A percentile compares a stretch with the other conserved stretches of the same genome.
Evolutionary conservation across 108 stramenopile genomes (phyloP).

Genomic region (Nitzschia sp.): DNA sequence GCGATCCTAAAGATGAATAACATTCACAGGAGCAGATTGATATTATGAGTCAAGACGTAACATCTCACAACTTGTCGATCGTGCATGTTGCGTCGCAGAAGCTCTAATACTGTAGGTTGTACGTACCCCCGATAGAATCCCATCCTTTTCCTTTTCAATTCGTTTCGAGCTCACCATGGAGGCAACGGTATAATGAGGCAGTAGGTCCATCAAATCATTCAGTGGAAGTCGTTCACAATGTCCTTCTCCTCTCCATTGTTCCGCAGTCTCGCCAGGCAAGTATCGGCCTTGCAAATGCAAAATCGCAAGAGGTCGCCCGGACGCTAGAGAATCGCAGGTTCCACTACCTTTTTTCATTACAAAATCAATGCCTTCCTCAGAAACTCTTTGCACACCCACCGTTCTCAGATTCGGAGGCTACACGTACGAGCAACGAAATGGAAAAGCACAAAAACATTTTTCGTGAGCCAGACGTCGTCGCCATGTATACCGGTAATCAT

Average conservation of each 20-base stretch:
- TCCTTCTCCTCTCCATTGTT: constrained; percentile 62
- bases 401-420: constrained; percentile 57
- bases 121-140: constrained; percentile 20
- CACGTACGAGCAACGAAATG: not conserved
- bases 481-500: too few relatives aligned
- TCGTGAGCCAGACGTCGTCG: too few relatives aligned
- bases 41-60: too few relatives aligned
- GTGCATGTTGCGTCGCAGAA: too few relatives aligned
- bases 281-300: constrained; percentile 49
- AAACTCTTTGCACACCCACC: constrained; percentile 51
- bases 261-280: constrained; percentile 47
- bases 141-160: constrained; percentile 25
- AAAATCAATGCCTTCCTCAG: constrained; percentile 54
- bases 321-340: constrained; percentile 5
- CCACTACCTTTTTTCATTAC: constrained; percentile 39
- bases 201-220: constrained; percentile 27
- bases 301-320: constrained; percentile 29
- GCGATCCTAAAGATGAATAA: constrained; percentile 16
- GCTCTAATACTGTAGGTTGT: not conserved
- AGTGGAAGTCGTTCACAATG: constrained; percentile 31
- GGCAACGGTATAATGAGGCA: constrained; percentile 44
- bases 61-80: too few relatives aligned
- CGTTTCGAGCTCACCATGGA: constrained; percentile 48
- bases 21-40: not conserved
- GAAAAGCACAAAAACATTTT: too few relatives aligned